Evolutionary conservation across 139 green algal species (phyloP).

Genomic region (Haematococcus lacustris): DNA sequence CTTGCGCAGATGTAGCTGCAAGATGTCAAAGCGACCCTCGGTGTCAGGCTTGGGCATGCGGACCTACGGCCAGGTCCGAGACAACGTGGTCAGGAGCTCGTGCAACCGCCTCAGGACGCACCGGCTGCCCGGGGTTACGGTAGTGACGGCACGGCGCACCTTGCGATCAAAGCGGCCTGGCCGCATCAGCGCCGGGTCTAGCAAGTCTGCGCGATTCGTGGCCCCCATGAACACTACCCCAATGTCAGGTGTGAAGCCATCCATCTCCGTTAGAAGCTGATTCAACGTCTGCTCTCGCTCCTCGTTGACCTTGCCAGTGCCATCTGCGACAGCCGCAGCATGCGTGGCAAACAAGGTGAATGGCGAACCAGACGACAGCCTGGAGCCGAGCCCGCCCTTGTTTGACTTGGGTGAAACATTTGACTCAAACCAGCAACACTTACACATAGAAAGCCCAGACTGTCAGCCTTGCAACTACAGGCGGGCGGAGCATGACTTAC

Average conservation of each 20-base stretch:
- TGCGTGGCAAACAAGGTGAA: no score
- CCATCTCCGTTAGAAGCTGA: constrained; percentile 97
- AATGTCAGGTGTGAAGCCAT: constrained; percentile 89
- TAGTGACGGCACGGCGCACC: no score
- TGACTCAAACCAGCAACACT: no score
- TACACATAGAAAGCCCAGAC: no score
- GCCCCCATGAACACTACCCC: constrained; percentile 96
- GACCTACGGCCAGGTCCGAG: constrained; percentile 34
- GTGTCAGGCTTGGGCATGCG: constrained; percentile 69
- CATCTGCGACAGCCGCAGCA: constrained; percentile 59
- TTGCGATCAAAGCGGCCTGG: constrained; percentile 94
- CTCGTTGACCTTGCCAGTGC: constrained; percentile 41
- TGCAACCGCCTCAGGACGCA: no score
- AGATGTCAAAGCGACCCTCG: constrained; percentile 63
- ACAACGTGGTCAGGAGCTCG: no score
- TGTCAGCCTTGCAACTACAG: no score
- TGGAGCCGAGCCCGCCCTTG: no score
- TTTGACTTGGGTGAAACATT: no score
- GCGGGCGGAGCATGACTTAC: no score
- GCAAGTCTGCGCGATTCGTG: constrained; percentile 85
- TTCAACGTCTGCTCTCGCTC: constrained; percentile 89
- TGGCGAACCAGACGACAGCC: no score
- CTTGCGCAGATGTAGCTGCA: constrained; percentile 56
- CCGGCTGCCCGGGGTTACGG: no score
- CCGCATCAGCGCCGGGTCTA: constrained; percentile 81